These are phyloP conservation scores for Tylopilus cervinicoccineus DNA, from an alignment of 768 basidiomycete genomes.

Conservation along the genomic window DNA sequence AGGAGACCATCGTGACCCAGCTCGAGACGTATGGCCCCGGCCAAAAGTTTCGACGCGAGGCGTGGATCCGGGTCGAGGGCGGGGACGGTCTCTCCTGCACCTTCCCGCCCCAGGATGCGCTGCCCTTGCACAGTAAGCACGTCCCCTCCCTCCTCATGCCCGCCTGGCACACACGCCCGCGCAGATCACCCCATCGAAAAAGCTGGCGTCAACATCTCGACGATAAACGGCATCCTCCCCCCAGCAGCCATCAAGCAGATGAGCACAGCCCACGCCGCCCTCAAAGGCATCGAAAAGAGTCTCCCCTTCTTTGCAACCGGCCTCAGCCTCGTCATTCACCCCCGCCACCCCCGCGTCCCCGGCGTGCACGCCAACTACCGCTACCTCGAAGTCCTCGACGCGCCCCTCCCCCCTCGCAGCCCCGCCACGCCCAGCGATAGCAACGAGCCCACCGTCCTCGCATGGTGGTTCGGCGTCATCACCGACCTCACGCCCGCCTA, in stretches of 20 bases:
- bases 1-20: constrained; percentile 18
- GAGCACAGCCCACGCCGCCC: constrained; percentile 18
- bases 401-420: neutral
- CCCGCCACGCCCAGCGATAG: neutral
- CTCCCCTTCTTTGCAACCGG: constrained; percentile 18
- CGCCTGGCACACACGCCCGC: neutral
- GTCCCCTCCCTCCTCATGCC: neutral
- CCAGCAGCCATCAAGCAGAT: constrained; percentile 20
- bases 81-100: constrained; percentile 20
- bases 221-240: constrained; percentile 16
- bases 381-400: constrained; percentile 24
- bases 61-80: constrained; percentile 17
- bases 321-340: constrained; percentile 22
- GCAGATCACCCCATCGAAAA: constrained; percentile 22
- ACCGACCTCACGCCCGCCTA: constrained; percentile 50
- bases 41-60: constrained; percentile 13
- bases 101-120: constrained; percentile 3
- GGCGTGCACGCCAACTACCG: constrained; percentile 24
- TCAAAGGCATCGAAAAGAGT: constrained; percentile 10
- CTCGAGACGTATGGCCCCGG: constrained; percentile 15
- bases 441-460: constrained; percentile 9
- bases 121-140: neutral
- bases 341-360: constrained; percentile 20
- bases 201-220: constrained; percentile 18
- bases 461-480: constrained; percentile 28